These are phyloP conservation scores for Zychaea mexicana DNA, from an alignment of 371 early-diverging fungal species.

Conservation along the genomic window DNA sequence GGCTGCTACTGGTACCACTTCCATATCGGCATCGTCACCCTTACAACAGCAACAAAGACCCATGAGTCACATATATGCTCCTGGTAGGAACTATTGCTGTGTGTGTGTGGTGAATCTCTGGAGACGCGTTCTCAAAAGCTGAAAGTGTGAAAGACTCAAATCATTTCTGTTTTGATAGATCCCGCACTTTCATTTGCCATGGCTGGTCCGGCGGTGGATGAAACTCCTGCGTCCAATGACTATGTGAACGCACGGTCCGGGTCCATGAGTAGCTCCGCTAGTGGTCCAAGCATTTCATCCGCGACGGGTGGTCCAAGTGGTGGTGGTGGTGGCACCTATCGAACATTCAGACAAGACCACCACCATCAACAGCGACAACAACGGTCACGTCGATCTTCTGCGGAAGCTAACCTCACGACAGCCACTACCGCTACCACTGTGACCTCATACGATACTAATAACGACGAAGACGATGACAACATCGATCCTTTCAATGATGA, in stretches of 20 bases:
- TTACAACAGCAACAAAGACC: slow-evolving; percentile 4
- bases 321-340: not conserved
- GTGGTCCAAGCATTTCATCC: not conserved
- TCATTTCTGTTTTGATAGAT: not conserved
- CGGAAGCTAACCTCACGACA: too few species aligned
- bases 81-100: too few species aligned
- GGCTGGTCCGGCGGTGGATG: not conserved
- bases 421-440: not conserved
- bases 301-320: not conserved
- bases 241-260: not conserved
- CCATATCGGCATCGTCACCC: not conserved
- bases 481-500: slow-evolving; percentile 7
- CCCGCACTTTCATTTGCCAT: slow-evolving; percentile 4
- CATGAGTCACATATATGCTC: not conserved
- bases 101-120: too few species aligned
- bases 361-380: not conserved
- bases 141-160: not conserved
- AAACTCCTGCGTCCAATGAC: not conserved
- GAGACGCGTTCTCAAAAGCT: not conserved
- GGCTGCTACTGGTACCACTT: not conserved
- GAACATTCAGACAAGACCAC: not conserved
- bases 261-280: not conserved
- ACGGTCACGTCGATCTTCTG: too few species aligned
- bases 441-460: not conserved
- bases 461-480: not conserved